phyloP scores from a whole-genome alignment of 2,329 filamentous ascomycete species.

The Chaetomiaceae sp. region DNA sequence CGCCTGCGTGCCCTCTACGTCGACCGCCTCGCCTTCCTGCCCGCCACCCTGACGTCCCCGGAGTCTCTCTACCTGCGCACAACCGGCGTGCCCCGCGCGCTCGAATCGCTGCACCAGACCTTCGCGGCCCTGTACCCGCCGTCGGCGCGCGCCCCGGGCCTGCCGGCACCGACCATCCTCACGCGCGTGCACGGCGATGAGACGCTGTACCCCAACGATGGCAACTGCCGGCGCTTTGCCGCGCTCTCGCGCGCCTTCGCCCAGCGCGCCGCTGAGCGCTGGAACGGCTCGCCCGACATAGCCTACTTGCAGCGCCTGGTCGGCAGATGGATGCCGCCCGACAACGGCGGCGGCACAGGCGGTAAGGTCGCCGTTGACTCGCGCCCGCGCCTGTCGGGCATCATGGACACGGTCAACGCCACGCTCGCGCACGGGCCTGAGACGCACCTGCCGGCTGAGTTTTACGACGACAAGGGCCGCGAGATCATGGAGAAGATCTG shows the following conservation, averaged over 20 bases:
- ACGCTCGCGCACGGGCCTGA: slow-evolving; percentile 76
- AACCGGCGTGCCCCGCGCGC: slow-evolving; percentile 67
- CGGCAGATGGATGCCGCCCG: slow-evolving; percentile 78
- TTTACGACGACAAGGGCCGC: slow-evolving; percentile 72
- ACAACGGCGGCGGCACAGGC: too few species aligned
- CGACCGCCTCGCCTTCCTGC: slow-evolving; percentile 67
- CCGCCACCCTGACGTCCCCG: slow-evolving; percentile 43
- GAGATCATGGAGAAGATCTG: slow-evolving; percentile 67
- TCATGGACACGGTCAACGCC: slow-evolving; percentile 91
- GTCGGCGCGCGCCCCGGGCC: slow-evolving; percentile 29
- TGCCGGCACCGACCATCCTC: slow-evolving; percentile 60
- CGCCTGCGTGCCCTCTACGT: slow-evolving; percentile 68
- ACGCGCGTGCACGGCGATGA: slow-evolving; percentile 61
- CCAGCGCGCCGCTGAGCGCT: slow-evolving; percentile 61
- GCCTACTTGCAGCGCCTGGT: slow-evolving; percentile 70
- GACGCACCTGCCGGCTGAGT: slow-evolving; percentile 74
- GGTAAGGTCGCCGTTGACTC: slow-evolving; percentile 78
- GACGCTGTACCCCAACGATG: slow-evolving; percentile 74
- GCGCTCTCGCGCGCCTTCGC: slow-evolving; percentile 65
- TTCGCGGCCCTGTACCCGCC: slow-evolving; percentile 70
- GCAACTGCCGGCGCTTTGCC: slow-evolving; percentile 65
- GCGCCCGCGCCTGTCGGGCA: slow-evolving; percentile 75
- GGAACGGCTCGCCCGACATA: slow-evolving; percentile 77
- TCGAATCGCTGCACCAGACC: slow-evolving; percentile 71
- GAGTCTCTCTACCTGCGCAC: slow-evolving; percentile 66